Conservation (phyloP, 306 rosid genomes). For the Lathyrus oleraceus region DNA sequence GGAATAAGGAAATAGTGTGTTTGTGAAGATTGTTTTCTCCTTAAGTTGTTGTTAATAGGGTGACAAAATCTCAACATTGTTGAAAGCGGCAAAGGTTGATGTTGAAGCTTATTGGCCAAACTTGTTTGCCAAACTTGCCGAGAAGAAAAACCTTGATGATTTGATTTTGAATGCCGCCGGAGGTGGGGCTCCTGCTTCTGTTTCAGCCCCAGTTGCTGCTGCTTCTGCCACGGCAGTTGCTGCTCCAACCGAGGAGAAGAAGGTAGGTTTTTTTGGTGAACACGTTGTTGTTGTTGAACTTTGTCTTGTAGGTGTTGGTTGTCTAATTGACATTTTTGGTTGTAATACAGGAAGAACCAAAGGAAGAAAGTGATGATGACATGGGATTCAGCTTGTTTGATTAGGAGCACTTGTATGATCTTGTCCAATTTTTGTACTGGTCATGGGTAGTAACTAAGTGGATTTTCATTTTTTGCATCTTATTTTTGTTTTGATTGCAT, state of each 20-base stretch:
- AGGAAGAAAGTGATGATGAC: slow-evolving; percentile 70
- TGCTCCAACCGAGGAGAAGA: slow-evolving; percentile 65
- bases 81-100: slow-evolving; percentile 56
- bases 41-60: slow-evolving; percentile 46
- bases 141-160: slow-evolving; percentile 62
- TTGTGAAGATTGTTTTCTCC: slow-evolving; percentile 26
- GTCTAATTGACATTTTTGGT: slow-evolving; percentile 23
- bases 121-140: slow-evolving; percentile 74
- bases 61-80: slow-evolving; percentile 64
- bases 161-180: slow-evolving; percentile 58
- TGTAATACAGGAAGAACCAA: slow-evolving; percentile 53
- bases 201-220: slow-evolving; percentile 45
- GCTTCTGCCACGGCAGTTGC: slow-evolving; percentile 44
- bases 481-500: slow-evolving; percentile 18
- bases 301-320: neutral
- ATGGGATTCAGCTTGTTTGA: slow-evolving; percentile 74
- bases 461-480: slow-evolving; percentile 2
- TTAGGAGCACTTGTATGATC: slow-evolving; percentile 40
- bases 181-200: slow-evolving; percentile 59
- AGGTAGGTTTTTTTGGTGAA: slow-evolving; percentile 41
- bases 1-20: neutral
- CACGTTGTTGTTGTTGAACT: neutral
- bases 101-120: slow-evolving; percentile 67
- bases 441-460: neutral
- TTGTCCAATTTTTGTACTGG: neutral